Evolutionary conservation across 495 filamentous ascomycete species (phyloP).

Genomic region (Neurospora terricola): DNA sequence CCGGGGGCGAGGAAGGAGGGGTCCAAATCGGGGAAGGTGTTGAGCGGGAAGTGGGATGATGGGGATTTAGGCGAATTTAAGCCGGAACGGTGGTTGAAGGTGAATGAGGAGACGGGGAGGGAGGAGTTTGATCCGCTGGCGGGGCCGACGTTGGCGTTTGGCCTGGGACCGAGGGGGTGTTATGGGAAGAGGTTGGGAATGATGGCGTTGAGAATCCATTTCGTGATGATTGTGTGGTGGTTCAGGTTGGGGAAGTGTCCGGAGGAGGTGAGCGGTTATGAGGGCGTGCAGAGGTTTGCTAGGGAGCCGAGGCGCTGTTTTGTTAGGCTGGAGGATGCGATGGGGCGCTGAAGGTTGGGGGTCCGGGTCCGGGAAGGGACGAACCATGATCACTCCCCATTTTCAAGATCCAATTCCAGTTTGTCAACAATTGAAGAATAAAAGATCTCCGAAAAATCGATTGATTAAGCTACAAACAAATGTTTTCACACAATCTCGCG

Average conservation of each 20-base stretch:
- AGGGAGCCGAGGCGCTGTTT: conserved; percentile 20
- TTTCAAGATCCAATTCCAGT: not conserved
- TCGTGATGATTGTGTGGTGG: conserved; percentile 28
- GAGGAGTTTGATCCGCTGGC: conserved; percentile 16
- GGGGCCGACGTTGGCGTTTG: conserved; percentile 36
- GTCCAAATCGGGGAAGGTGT: not conserved
- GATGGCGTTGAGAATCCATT: conserved; percentile 23
- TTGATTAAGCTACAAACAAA: not conserved
- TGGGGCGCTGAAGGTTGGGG: not conserved
- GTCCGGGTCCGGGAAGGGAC: no score
- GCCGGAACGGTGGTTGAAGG: conserved; percentile 24
- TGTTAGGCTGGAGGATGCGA: conserved; percentile 12
- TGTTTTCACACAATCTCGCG: not conserved
- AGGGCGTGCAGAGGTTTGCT: conserved; percentile 17
- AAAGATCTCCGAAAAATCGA: not conserved
- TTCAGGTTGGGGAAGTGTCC: conserved; percentile 22
- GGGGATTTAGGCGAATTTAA: conserved; percentile 32
- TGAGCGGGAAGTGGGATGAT: conserved; percentile 29
- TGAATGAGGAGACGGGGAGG: conserved; percentile 4
- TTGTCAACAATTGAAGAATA: not conserved
- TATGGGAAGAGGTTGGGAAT: conserved; percentile 34
- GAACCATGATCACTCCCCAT: no score
- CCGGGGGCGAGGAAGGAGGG: conserved; percentile 21
- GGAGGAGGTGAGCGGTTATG: conserved; percentile 14
- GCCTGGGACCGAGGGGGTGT: conserved; percentile 41